These are phyloP conservation scores for Kodamaea hsintzibuensis DNA, from an alignment of 805 yeast species.

Conservation along the genomic window DNA sequence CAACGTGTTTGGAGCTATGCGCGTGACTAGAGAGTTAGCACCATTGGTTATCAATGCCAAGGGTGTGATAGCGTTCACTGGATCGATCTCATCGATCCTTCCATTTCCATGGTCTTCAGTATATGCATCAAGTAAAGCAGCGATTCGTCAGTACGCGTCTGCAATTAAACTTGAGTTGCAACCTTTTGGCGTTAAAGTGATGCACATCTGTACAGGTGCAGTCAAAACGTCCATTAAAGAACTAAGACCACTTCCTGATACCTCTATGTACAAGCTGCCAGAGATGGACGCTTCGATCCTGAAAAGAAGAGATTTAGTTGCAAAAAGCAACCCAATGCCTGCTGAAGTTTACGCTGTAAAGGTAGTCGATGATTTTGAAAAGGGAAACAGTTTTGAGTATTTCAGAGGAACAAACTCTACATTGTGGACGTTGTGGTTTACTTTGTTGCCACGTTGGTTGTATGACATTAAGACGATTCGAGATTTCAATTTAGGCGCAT, in stretches of 20 bases:
- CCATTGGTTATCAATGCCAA: constrained; percentile 59
- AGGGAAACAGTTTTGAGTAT: background rate
- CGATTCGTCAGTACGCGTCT: constrained; percentile 70
- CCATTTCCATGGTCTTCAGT: constrained; percentile 72
- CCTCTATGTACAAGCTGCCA: constrained; percentile 52
- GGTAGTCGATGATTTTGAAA: constrained; percentile 49
- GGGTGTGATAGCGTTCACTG: constrained; percentile 73
- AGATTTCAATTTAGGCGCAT: background rate
- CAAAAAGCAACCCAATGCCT: constrained; percentile 56
- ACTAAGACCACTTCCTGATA: constrained; percentile 55
- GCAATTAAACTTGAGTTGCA: constrained; percentile 64
- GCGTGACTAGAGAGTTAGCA: constrained; percentile 59
- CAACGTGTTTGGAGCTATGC: constrained; percentile 70
- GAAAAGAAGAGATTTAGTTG: constrained; percentile 59
- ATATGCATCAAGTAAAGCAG: constrained; percentile 72
- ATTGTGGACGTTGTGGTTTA: background rate
- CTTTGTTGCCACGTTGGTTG: background rate
- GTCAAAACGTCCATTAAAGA: constrained; percentile 67
- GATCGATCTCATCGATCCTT: constrained; percentile 65
- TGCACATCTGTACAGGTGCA: constrained; percentile 74
- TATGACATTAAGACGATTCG: background rate
- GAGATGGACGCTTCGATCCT: constrained; percentile 52
- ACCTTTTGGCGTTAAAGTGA: constrained; percentile 72
- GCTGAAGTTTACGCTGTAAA: constrained; percentile 56
- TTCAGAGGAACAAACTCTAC: constrained; percentile 5